A percentile compares a stretch with the other conserved stretches of the same genome.
Conservation (phyloP, 208 protist genomes). For the Novymonas esmeraldas region DNA sequence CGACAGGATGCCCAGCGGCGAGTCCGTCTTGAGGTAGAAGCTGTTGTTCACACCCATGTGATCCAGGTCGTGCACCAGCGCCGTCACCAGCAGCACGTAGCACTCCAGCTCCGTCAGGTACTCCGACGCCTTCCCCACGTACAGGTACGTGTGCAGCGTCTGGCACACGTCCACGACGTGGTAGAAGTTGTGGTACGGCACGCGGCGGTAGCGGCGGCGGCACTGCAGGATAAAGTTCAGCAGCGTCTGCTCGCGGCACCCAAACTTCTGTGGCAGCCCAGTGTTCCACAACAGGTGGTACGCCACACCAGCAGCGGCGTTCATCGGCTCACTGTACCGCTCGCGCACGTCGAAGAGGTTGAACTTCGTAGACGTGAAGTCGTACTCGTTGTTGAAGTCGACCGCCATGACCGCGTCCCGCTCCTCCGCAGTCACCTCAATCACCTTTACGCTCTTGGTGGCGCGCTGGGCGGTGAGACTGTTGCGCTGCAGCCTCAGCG, state of each 20-base stretch:
- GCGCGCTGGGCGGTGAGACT: background rate
- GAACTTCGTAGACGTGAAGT: slow-evolving; percentile 69
- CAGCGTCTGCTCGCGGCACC: slow-evolving; percentile 67
- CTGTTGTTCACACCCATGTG: slow-evolving; percentile 93
- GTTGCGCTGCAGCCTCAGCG: slow-evolving; percentile 54
- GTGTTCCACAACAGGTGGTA: slow-evolving; percentile 56
- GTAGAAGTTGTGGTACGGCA: slow-evolving; percentile 91
- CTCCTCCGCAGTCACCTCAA: slow-evolving; percentile 49
- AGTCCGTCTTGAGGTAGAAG: slow-evolving; percentile 90
- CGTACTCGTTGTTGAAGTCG: slow-evolving; percentile 38
- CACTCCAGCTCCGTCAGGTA: slow-evolving; percentile 77
- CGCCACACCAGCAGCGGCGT: slow-evolving; percentile 54
- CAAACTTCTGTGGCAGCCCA: slow-evolving; percentile 77
- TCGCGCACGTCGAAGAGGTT: slow-evolving; percentile 75
- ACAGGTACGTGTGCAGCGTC: slow-evolving; percentile 79
- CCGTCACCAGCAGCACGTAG: slow-evolving; percentile 79
- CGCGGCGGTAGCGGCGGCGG: slow-evolving; percentile 79
- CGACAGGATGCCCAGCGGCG: slow-evolving; percentile 81
- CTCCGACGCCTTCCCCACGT: slow-evolving; percentile 44
- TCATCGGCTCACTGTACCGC: slow-evolving; percentile 36
- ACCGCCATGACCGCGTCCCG: slow-evolving; percentile 38
- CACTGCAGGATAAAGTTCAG: slow-evolving; percentile 83
- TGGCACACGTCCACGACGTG: slow-evolving; percentile 87
- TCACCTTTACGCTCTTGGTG: slow-evolving; percentile 17
- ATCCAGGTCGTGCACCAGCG: slow-evolving; percentile 85